Percentiles rank a stretch among this genome's conserved stretches.
Evolutionary conservation across 2,329 filamentous ascomycete genomes (phyloP).

Genomic region (Ophiocordyceps camponoti-leonardi): DNA sequence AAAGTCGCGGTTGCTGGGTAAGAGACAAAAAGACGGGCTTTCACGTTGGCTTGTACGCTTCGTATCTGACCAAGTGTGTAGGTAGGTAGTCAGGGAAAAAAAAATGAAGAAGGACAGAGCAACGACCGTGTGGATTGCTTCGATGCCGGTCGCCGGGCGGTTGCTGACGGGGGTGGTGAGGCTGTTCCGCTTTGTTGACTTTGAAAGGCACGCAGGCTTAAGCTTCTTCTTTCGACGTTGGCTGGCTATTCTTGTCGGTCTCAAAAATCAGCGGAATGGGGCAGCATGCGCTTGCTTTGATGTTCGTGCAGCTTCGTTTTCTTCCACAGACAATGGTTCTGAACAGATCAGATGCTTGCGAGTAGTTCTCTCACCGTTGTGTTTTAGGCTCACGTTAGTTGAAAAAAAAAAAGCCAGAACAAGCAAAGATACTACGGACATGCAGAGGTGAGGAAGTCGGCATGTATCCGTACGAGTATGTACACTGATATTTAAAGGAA

Average conservation of each 20-base stretch:
- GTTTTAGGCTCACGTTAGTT: too few relatives aligned
- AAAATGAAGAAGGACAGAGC: background rate
- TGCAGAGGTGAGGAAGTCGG: too few relatives aligned
- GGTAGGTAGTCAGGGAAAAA: too few relatives aligned
- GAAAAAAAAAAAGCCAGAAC: background rate
- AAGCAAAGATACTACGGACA: background rate
- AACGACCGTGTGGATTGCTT: background rate
- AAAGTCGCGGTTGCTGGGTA: conserved; percentile 3
- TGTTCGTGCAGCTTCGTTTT: background rate
- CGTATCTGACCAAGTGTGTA: background rate
- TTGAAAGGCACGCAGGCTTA: background rate
- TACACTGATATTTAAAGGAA: too few relatives aligned
- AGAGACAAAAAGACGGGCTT: background rate
- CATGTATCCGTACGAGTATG: too few relatives aligned
- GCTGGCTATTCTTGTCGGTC: background rate
- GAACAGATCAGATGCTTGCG: background rate
- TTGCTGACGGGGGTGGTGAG: background rate
- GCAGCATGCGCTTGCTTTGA: background rate
- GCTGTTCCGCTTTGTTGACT: background rate
- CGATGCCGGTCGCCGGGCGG: background rate
- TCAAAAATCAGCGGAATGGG: background rate
- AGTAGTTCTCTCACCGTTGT: background rate
- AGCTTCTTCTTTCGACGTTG: background rate
- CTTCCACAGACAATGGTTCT: background rate
- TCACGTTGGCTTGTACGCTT: too few relatives aligned